These are phyloP conservation scores for Wakefieldia striispora DNA, from an alignment of 768 basidiomycete genomes.

Conservation along the genomic window DNA sequence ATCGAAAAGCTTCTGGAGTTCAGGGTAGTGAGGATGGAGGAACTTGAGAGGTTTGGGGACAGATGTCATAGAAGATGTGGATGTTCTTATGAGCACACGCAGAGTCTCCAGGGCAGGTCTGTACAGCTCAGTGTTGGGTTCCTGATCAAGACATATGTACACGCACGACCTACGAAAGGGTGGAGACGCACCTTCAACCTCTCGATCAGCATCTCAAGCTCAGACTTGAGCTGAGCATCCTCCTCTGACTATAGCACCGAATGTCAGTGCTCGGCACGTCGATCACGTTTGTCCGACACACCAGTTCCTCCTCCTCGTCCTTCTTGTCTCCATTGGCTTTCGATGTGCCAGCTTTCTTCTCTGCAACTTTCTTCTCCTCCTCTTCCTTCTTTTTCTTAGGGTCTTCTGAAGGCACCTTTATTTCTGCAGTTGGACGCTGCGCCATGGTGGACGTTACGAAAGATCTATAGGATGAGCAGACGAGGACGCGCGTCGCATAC, in stretches of 20 bases:
- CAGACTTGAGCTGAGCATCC: conserved; percentile 87
- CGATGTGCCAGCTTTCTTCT: conserved; percentile 56
- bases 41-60: conserved; percentile 99
- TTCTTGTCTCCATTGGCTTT: conserved; percentile 54
- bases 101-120: conserved; percentile 91
- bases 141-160: conserved; percentile 48
- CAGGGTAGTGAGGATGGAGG: conserved; percentile 89
- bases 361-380: conserved; percentile 39
- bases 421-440: conserved; percentile 54
- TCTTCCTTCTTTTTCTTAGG: conserved; percentile 64
- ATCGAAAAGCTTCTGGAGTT: conserved; percentile 79
- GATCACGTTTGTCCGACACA: conserved; percentile 41
- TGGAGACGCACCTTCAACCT: conserved; percentile 69
- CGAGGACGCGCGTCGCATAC: conserved; percentile 32
- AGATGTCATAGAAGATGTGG: conserved; percentile 98
- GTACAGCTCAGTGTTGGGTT: conserved; percentile 82
- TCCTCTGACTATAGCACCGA: conserved; percentile 74
- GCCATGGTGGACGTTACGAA: conserved; percentile 44
- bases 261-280: conserved; percentile 8
- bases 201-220: conserved; percentile 96
- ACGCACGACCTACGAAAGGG: neutral
- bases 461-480: conserved; percentile 1
- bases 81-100: conserved; percentile 89
- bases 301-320: conserved; percentile 70
- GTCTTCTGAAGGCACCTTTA: conserved; percentile 70